Evolutionary conservation across 139 green algal genomes (phyloP).

Genomic region (Closterium sp.): DNA sequence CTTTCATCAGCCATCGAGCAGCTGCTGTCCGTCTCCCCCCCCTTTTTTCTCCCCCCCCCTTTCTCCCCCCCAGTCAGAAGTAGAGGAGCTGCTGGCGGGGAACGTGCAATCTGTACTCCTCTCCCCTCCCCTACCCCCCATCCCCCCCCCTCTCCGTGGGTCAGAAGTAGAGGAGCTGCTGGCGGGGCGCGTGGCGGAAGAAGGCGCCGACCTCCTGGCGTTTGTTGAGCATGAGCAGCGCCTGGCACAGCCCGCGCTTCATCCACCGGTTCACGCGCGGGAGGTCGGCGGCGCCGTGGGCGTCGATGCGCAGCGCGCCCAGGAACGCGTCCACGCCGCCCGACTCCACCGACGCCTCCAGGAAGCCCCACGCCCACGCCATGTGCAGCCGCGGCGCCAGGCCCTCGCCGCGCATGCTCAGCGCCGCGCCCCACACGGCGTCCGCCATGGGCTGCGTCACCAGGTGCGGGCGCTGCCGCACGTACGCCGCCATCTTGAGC

Average conservation of each 20-base stretch:
- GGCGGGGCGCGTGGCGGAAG: constrained; percentile 10
- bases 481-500: constrained; percentile 13
- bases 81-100: too few relatives aligned
- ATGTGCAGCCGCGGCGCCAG: constrained; percentile 11
- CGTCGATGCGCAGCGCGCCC: constrained; percentile 3
- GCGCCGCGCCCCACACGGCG: constrained; percentile 23
- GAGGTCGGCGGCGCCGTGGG: constrained; percentile 1
- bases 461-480: constrained; percentile 14
- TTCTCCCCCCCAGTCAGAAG: too few relatives aligned
- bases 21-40: too few relatives aligned
- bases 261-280: constrained; percentile 35
- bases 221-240: constrained; percentile 34
- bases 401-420: constrained; percentile 35
- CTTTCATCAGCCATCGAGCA: too few relatives aligned
- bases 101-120: too few relatives aligned
- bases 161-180: constrained; percentile 9
- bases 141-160: neutral
- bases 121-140: too few relatives aligned
- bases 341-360: constrained; percentile 23
- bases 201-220: constrained; percentile 38
- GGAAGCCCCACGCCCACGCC: constrained; percentile 31
- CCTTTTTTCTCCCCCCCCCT: too few relatives aligned
- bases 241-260: constrained; percentile 30
- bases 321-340: constrained; percentile 27
- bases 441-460: constrained; percentile 28